Evolutionary conservation across 805 yeast species (phyloP).

Genomic region (Myxozyma lipomycoides): DNA sequence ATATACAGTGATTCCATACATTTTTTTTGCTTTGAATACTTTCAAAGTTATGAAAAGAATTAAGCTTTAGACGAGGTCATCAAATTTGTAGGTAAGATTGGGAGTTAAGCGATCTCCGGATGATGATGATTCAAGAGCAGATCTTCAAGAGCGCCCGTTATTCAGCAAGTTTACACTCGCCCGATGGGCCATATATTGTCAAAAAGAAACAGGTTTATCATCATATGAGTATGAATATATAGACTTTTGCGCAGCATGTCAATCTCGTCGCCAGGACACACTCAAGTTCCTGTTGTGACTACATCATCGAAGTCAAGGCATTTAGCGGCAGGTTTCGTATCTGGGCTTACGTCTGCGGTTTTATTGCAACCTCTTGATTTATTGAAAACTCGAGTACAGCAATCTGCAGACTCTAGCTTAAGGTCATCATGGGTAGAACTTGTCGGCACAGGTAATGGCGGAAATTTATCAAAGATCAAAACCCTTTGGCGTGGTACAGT

Average conservation of each 20-base stretch:
- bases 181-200: too few species aligned
- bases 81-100: too few species aligned
- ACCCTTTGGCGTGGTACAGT: conserved; percentile 86
- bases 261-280: background rate
- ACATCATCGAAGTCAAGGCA: background rate
- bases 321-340: conserved; percentile 33
- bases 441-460: background rate
- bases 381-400: conserved; percentile 82
- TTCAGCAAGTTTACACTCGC: too few species aligned
- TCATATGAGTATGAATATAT: background rate
- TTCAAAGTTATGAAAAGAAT: too few species aligned
- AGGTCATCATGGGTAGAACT: conserved; percentile 7
- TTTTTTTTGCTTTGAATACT: too few species aligned
- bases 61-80: too few species aligned
- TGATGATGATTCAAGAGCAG: too few species aligned
- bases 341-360: conserved; percentile 79
- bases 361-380: conserved; percentile 85
- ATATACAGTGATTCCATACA: too few species aligned
- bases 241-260: background rate
- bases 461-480: conserved; percentile 19
- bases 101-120: too few species aligned
- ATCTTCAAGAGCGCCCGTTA: too few species aligned
- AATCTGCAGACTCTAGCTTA: conserved; percentile 32
- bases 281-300: background rate
- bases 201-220: too few species aligned